Base-by-base conservation (phyloP, 345 rosid species). In the Populus davidiana region DNA sequence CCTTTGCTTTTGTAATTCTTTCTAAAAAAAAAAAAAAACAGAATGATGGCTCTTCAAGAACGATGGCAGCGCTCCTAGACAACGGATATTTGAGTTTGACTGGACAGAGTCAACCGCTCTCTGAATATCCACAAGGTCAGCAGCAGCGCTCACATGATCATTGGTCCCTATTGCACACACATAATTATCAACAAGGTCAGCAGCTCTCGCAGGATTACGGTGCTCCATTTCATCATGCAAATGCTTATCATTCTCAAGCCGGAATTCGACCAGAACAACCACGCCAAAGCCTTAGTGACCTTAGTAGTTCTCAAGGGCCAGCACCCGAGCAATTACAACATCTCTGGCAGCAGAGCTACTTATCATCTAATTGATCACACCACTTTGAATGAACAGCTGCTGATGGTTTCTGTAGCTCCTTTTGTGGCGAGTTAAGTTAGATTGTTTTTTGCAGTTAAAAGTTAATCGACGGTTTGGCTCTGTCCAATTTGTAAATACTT, bases 401-500 rank as follows among this genome's bases (percentile, higher is more conserved):
- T 82, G 75, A 82, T 75, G 2, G 59, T 36, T 56, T 52, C 12
- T 64, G 41, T 16, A 67, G 71, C 38, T 44, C 31, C 4, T 75
- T 77, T 64, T 65, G 35, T 65, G 77, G 84, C 20, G 59, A 67
- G 67, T 68, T 77, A 64, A 64, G 65, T 61, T 83, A 77, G 79
- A 81, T 62, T 5, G 49, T 18, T 75, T 75, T 65, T 76, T 72
- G 61, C 63, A 64, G 49, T 44, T 43, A 9, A 35, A 62, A 27
- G 61, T 20, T 6, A 43, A 39, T 10, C 67, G 74, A 31, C 78
- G 52, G 75, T 18, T 27, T 66, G 73, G 76, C 73, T 14, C 27
- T 66, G 59, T 39, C 77, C 81, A 20, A 47, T 69, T 29, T 82
- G 86, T 77, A 85, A 79, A 83, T 79, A 67, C 82, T 44, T 66